A percentile compares a stretch with the other conserved stretches of the same genome.
Evolutionary conservation across 306 rosid genomes (phyloP).

Genomic region (Canavalia ensiformis): DNA sequence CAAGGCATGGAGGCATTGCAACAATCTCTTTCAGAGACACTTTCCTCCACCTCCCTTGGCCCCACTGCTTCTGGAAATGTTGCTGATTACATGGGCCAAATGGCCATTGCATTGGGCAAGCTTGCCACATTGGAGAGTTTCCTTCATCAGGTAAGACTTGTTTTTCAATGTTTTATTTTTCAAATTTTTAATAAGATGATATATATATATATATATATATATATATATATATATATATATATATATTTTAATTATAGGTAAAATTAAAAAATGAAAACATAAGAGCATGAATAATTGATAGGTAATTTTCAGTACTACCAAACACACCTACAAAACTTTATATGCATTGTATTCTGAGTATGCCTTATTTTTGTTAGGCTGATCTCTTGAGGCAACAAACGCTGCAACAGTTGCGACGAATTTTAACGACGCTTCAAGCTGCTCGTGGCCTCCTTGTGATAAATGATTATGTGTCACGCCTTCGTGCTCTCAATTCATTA

Average conservation of each 20-base stretch:
- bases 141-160: constrained; percentile 71
- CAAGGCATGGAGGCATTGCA: constrained; percentile 97
- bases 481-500: constrained; percentile 83
- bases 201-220: too few relatives aligned
- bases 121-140: constrained; percentile 82
- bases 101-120: constrained; percentile 93
- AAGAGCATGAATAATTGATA: too few relatives aligned
- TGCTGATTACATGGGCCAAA: constrained; percentile 91
- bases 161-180: not conserved
- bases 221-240: too few relatives aligned
- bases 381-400: constrained; percentile 90
- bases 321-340: not conserved
- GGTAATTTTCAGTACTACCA: not conserved
- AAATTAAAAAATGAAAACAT: not conserved
- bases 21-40: constrained; percentile 82
- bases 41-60: constrained; percentile 63
- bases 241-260: too few relatives aligned
- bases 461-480: constrained; percentile 73
- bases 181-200: not conserved
- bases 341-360: not conserved
- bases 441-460: constrained; percentile 81
- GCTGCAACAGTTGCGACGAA: constrained; percentile 79
- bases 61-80: constrained; percentile 69
- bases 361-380: constrained; percentile 61
- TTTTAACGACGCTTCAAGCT: constrained; percentile 76